Evolutionary conservation across 108 stramenopile species (phyloP).

Genomic region (Chaetoceros tenuissimus): DNA sequence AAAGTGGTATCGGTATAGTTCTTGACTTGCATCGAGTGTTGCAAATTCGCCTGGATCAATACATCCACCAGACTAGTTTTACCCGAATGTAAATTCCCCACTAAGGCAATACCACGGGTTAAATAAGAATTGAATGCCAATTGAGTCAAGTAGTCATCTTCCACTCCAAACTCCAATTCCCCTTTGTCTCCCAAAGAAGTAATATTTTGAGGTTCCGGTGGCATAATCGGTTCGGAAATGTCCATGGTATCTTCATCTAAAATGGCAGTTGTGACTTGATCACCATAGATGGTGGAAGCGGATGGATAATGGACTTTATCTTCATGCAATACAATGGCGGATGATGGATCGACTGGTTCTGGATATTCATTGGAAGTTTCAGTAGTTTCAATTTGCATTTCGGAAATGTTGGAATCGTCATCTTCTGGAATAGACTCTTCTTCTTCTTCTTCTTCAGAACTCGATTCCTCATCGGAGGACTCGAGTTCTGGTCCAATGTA

Average conservation of each 20-base stretch:
- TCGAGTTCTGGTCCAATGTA: constrained; percentile 98
- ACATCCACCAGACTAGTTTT: constrained; percentile 89
- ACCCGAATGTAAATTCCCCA: constrained; percentile 94
- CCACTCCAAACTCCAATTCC: constrained; percentile 1
- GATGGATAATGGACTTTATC: constrained; percentile 99
- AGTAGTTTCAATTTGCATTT: constrained; percentile 39
- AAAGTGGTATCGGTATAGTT: constrained; percentile 81
- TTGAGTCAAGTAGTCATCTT: constrained; percentile 46
- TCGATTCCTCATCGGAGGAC: constrained; percentile 29
- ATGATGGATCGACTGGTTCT: constrained; percentile 34
- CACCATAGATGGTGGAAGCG: constrained; percentile 89
- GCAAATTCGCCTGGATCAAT: constrained; percentile 61
- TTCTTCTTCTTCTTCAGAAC: constrained; percentile 39
- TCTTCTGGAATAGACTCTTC: constrained; percentile 33
- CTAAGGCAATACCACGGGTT: constrained; percentile 78
- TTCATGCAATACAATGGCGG: constrained; percentile 94
- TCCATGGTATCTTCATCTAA: constrained; percentile 99
- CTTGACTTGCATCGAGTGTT: constrained; percentile 32
- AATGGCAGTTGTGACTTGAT: constrained; percentile 88
- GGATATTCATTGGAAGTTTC: constrained; percentile 12
- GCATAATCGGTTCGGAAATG: constrained; percentile 92
- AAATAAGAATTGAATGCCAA: constrained; percentile 56
- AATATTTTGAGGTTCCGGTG: constrained; percentile 33
- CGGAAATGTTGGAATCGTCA: constrained; percentile 50
- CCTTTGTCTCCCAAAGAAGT: neutral